Conservation (phyloP, 495 filamentous ascomycete species). For the Penicillium bialowiezense region DNA sequence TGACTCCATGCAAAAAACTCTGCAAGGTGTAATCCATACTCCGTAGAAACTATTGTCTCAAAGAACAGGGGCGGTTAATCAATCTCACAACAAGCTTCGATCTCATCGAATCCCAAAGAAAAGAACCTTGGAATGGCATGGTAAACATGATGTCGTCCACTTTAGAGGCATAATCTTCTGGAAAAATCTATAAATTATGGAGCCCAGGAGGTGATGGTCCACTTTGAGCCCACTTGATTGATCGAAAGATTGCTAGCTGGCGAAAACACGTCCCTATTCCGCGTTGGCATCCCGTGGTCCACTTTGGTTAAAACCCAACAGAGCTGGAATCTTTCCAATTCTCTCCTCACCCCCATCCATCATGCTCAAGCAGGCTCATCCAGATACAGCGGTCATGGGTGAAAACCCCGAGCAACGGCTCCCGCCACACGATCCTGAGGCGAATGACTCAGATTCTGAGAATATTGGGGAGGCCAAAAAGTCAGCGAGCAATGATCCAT, state of each 20-base stretch:
- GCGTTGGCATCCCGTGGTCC: neutral
- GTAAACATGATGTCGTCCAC: too few relatives aligned
- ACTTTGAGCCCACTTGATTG: neutral
- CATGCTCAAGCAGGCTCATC: neutral
- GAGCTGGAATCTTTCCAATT: neutral
- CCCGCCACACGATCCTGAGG: neutral
- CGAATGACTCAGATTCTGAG: neutral
- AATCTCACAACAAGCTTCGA: too few relatives aligned
- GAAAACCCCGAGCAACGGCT: neutral
- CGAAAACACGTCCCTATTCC: neutral
- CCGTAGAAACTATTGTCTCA: too few relatives aligned
- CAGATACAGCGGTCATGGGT: neutral
- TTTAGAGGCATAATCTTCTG: too few relatives aligned
- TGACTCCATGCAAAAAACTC: neutral
- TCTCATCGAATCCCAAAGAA: too few relatives aligned
- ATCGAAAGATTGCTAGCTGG: neutral
- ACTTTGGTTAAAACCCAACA: neutral
- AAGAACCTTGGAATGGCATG: too few relatives aligned
- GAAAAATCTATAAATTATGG: too few relatives aligned
- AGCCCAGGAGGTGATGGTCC: too few relatives aligned
- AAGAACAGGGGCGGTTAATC: too few relatives aligned
- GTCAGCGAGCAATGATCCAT: constrained; percentile 23
- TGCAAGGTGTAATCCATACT: neutral
- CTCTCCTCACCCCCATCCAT: neutral
- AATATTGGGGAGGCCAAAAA: neutral